Evolutionary conservation across 164 flowering plant genomes (phyloP).

Genomic region (Kingdonia uniflora): DNA sequence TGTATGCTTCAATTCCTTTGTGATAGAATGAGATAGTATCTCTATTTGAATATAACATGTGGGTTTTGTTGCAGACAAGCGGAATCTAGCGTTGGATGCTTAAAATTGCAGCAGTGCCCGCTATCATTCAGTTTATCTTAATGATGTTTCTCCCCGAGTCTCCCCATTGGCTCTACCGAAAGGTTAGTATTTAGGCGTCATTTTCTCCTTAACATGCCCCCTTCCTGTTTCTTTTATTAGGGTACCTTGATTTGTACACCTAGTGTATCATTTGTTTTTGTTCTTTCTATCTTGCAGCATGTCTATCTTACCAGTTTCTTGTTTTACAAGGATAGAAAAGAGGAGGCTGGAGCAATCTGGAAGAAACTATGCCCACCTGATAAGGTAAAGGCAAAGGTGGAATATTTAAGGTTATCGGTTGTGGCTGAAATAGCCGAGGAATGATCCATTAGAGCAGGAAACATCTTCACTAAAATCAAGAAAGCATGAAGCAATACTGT

Average conservation of each 20-base stretch:
- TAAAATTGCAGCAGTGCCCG: constrained; percentile 64
- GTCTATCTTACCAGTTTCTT: background rate
- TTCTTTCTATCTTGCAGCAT: background rate
- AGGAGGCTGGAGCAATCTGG: constrained; percentile 39
- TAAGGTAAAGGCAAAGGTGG: constrained; percentile 45
- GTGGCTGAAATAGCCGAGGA: constrained; percentile 33
- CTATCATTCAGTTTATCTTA: constrained; percentile 45
- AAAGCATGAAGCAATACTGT: constrained; percentile 32
- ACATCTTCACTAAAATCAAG: constrained; percentile 7
- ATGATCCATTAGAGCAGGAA: constrained; percentile 30
- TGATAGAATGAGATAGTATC: too few species aligned
- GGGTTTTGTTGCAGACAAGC: constrained; percentile 23
- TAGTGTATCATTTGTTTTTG: background rate
- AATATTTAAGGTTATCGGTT: constrained; percentile 33
- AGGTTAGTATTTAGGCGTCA: constrained; percentile 22
- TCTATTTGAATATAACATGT: too few species aligned
- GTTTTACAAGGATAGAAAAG: constrained; percentile 34
- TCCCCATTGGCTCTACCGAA: constrained; percentile 61
- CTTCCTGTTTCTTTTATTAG: too few species aligned
- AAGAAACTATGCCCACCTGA: constrained; percentile 37
- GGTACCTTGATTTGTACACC: too few species aligned
- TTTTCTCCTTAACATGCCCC: too few species aligned
- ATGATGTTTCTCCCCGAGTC: constrained; percentile 66
- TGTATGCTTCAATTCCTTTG: too few species aligned
- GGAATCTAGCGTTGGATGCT: constrained; percentile 93